These are phyloP conservation scores for Panicum virgatum DNA, from an alignment of 202 grass and related monocot genomes.

Conservation along the genomic window DNA sequence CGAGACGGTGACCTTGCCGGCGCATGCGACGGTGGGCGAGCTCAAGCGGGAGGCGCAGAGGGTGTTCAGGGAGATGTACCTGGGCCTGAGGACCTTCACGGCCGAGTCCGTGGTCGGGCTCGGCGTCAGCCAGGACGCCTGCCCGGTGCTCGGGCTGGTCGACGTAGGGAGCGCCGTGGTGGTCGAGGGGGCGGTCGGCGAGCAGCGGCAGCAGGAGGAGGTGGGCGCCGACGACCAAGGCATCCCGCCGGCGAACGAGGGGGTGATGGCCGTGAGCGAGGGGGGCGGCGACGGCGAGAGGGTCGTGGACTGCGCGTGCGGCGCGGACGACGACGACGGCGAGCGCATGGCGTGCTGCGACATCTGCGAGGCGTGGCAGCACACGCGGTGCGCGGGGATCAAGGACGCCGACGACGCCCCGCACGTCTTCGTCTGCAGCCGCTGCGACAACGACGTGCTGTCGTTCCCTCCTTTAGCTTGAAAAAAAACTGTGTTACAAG, in stretches of 20 bases:
- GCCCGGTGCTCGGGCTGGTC: conserved; percentile 42
- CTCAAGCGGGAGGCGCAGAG: conserved; percentile 74
- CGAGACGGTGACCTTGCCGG: conserved; percentile 60
- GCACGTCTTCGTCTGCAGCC: conserved; percentile 71
- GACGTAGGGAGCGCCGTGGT: conserved; percentile 49
- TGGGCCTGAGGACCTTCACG: conserved; percentile 64
- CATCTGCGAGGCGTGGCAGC: conserved; percentile 89
- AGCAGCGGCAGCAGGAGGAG: conserved; percentile 18
- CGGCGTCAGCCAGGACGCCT: conserved; percentile 31
- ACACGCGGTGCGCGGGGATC: conserved; percentile 64
- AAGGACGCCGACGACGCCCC: conserved; percentile 60
- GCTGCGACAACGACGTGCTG: conserved; percentile 68
- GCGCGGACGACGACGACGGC: conserved; percentile 71
- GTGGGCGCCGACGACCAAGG: not conserved
- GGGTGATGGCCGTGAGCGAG: conserved; percentile 52
- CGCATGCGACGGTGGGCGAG: conserved; percentile 64
- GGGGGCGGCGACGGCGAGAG: conserved; percentile 30
- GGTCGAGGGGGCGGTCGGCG: conserved; percentile 49
- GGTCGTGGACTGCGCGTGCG: conserved; percentile 63
- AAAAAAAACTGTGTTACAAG: conserved; percentile 53
- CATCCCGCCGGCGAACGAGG: too few relatives aligned
- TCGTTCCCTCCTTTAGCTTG: conserved; percentile 47
- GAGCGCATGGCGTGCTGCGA: conserved; percentile 85
- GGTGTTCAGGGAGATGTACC: conserved; percentile 74
- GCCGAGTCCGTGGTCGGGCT: conserved; percentile 48